A percentile compares a stretch with the other conserved stretches of the same genome.
Conservation (phyloP, 2,329 filamentous ascomycete species). For the Ophiostoma novo-ulmi region DNA sequence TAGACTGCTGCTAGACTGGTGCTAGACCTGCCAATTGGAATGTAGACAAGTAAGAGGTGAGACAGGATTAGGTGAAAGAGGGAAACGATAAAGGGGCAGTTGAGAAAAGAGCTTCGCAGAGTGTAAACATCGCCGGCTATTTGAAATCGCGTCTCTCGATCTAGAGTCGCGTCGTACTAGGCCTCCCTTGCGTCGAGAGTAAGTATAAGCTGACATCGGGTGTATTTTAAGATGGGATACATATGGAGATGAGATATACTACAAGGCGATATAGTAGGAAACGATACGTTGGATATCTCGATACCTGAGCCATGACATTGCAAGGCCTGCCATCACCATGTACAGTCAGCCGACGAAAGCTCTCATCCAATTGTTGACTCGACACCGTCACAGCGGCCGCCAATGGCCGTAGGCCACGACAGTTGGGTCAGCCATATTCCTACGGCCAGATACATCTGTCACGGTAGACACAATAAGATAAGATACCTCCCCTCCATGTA, state of each 20-base stretch:
- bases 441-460: background rate
- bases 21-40: background rate
- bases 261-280: background rate
- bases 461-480: background rate
- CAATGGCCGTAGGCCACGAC: slow-evolving; percentile 17
- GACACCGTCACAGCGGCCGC: slow-evolving; percentile 5
- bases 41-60: background rate
- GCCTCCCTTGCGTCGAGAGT: background rate
- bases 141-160: background rate
- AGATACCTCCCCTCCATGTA: slow-evolving; percentile 17
- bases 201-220: background rate
- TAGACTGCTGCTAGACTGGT: background rate
- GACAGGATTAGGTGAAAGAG: background rate
- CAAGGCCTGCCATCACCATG: background rate
- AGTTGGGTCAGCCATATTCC: background rate
- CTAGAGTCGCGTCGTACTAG: slow-evolving; percentile 3
- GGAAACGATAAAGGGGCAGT: background rate
- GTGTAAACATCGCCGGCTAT: background rate
- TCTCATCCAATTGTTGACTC: background rate
- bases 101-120: background rate
- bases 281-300: background rate
- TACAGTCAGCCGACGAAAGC: background rate
- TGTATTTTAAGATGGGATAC: background rate
- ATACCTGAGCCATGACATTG: background rate
- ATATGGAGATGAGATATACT: background rate